phyloP scores from a whole-genome alignment of 306 rosid species.

The Hippophae tibetana region DNA sequence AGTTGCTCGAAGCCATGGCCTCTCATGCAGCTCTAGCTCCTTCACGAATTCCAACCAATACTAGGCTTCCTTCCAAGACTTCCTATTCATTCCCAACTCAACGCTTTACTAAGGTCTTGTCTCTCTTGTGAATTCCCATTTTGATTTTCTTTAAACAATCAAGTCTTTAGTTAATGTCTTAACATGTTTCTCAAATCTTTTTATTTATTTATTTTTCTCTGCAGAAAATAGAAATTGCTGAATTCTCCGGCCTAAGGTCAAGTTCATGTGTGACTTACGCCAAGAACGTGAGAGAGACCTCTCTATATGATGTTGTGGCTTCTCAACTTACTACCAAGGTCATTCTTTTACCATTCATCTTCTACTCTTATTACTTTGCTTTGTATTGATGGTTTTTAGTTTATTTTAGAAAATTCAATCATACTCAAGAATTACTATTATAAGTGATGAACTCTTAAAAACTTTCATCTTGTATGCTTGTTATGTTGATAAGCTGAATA shows the following conservation, averaged over 20 bases:
- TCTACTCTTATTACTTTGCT: neutral
- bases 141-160: neutral
- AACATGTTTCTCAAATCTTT: neutral
- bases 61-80: conserved; percentile 66
- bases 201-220: neutral
- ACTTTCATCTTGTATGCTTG: no score
- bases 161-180: neutral
- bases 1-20: conserved; percentile 57
- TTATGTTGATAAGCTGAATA: no score
- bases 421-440: no score
- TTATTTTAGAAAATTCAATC: no score
- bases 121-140: no score
- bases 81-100: conserved; percentile 56
- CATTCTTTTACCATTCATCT: neutral
- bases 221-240: conserved; percentile 80
- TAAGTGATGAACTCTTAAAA: no score
- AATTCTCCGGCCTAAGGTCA: conserved; percentile 74
- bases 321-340: conserved; percentile 82
- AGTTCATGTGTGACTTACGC: conserved; percentile 47
- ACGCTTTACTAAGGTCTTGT: conserved; percentile 59
- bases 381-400: neutral
- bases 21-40: conserved; percentile 89
- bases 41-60: conserved; percentile 58
- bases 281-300: conserved; percentile 49
- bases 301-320: conserved; percentile 71